phyloP scores from a whole-genome alignment of 352 stramenopile species.

The Globisporangium alternatum region DNA sequence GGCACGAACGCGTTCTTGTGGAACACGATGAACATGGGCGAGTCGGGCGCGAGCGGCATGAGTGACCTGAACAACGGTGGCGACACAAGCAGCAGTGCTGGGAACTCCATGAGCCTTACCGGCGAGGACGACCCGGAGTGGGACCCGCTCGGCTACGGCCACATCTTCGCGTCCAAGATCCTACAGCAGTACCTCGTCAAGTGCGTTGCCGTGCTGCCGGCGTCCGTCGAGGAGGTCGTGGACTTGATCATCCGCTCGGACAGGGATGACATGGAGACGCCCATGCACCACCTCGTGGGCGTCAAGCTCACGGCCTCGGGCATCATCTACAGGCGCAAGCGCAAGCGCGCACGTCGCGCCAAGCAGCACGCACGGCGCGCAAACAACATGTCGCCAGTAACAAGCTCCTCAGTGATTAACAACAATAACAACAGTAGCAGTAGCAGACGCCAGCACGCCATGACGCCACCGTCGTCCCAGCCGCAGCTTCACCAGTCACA shows the following conservation, averaged over 20 bases:
- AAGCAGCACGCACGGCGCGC: not conserved
- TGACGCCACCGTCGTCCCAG: not conserved
- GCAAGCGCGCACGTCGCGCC: constrained; percentile 4
- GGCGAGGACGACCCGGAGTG: constrained; percentile 28
- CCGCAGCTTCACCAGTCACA: not conserved
- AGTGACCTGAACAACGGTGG: constrained; percentile 6
- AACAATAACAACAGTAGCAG: constrained; percentile 9
- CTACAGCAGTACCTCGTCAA: constrained; percentile 79
- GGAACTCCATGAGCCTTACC: not conserved
- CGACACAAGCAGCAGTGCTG: constrained; percentile 9
- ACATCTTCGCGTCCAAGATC: constrained; percentile 52
- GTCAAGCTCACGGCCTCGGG: constrained; percentile 50
- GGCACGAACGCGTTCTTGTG: constrained; percentile 57
- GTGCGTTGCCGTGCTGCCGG: constrained; percentile 53
- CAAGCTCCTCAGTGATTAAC: not conserved
- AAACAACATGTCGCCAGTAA: constrained; percentile 6
- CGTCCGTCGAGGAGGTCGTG: constrained; percentile 62
- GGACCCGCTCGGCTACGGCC: constrained; percentile 31
- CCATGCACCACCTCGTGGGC: constrained; percentile 72
- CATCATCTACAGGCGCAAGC: constrained; percentile 50
- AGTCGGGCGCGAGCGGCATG: constrained; percentile 21
- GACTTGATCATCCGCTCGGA: constrained; percentile 65
- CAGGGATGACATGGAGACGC: constrained; percentile 59
- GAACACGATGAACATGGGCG: constrained; percentile 58
- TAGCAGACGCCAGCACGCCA: not conserved